Base-by-base conservation (phyloP, 257 asterid species). In the Nicotiana paniculata region DNA sequence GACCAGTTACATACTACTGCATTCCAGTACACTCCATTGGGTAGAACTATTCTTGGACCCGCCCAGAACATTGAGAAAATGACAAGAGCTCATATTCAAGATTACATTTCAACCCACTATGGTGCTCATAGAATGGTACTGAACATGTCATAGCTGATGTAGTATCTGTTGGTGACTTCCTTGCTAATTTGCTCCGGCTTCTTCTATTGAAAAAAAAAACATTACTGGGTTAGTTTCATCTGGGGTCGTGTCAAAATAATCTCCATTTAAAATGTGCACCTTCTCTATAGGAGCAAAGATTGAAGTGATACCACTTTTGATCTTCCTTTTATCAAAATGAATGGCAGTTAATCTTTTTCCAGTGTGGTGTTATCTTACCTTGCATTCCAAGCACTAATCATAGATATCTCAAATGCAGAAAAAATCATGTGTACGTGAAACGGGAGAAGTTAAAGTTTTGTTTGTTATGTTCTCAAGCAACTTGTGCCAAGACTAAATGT, bases 1-100 rank as follows among this genome's bases (percentile, higher is more conserved):
- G 98, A 95, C 84, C 98, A 95, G 70, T 83, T 95, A 58, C 98
- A 95, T 85, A 92, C 97, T 51, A 93, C 97, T 88, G 98, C 98
- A 75, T 95, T 92, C 91, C 98, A 93, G 83, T 87, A 91, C 81
- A 86, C 97, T 0, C 96, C 98, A 53, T 86, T 93, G 77, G 97
- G 97, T 68, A 88, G 98, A 89, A 92, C 97, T 70, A 92, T 95
- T 62, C 96, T 93, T 55, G 98, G 98, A 63, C 93, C 97, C 81
- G 95, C 97, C 39, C 89, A 88, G 35, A 95, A 92, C 87, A 88
- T 95, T 78, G 86, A 62, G 88, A 83, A 74, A 72, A 93, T 95
- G 66, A 85, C 92, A 72, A 88, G 82, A 83, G 83, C 84, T 70
- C 86, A 93, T 79, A 86, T 95, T 39, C 86, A 83, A 68, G 87